Evolutionary conservation across 108 stramenopile genomes (phyloP), one percentile per base, ranked within the genome.

Genomic region (Nitzschia putrida): DNA sequence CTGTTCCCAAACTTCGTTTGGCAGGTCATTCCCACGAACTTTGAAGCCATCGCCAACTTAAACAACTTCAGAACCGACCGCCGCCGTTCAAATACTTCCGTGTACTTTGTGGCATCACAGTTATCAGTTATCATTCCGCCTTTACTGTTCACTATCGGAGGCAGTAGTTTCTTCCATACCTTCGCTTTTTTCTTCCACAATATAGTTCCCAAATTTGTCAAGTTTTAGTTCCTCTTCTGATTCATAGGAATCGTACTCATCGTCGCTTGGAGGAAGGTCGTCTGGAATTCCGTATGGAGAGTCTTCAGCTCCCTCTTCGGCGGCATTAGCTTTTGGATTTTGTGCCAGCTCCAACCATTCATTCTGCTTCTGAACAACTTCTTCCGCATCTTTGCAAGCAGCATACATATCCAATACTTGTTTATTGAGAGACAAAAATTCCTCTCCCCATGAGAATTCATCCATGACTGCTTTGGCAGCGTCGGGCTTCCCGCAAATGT

Each of bases 391-490:
- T 52, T 72, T 55, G 58, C 91, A 91, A 18, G 73, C 57, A 12
- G 83, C 80, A 69, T 98, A 98, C 63, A 86, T 57, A 56, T 96
- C 95, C 40, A 98, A 78, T 23, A 92, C 67, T 63, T 95, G 89
- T 39, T 69, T 52, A 81, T 98, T 98, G 13, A 98, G 66, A 25
- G 74, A 56, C 39, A 98, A 71, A 66, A 99, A 99, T 66, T 98
- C 98, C 29, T 76, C 83, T 18, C 99, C 99, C 91, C 94, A 99
- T 10, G 88, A 81, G 78, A 99, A 99, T 75, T 95, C 92, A 34
- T 93, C 69, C 85, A 99, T 77, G 8, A 98, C 68, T 25, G 73
- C 77, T 52, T 74, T 77, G 8, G 97, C 99, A 37, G 95, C 96
- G 21, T 94, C 88, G 7, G 74, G 72, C 47, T 80, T 86, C 0